phyloP scores from a whole-genome alignment of 169 alveolate species.

The Pseudocohnilembus persalinus region DNA sequence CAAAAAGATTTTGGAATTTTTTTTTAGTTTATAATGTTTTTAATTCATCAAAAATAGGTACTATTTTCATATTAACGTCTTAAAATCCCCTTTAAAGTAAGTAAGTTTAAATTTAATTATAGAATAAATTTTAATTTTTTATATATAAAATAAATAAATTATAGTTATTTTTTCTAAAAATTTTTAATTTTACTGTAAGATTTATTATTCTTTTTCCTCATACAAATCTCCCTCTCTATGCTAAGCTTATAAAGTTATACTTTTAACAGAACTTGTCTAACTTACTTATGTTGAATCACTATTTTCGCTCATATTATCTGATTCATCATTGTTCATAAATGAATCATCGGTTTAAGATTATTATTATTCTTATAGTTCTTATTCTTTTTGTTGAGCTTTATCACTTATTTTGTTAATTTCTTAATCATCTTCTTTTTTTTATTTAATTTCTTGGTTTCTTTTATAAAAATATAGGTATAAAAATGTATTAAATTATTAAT shows the following conservation, averaged over 20 bases:
- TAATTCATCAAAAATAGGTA: constrained; percentile 44
- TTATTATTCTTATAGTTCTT: constrained; percentile 13
- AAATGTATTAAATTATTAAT: too few species aligned
- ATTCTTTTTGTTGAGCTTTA: constrained; percentile 8
- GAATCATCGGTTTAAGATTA: constrained; percentile 22
- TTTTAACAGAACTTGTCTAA: background rate
- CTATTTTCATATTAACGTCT: constrained; percentile 29
- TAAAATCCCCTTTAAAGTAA: constrained; percentile 28
- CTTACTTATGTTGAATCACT: background rate
- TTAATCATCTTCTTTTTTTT: constrained; percentile 30
- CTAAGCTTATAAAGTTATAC: background rate
- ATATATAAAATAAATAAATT: background rate
- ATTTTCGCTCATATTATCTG: too few species aligned
- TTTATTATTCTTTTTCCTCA: background rate
- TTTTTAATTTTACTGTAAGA: background rate
- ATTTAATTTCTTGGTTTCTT: constrained; percentile 27
- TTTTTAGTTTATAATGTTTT: constrained; percentile 19
- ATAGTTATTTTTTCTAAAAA: constrained; percentile 5
- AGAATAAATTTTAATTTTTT: constrained; percentile 18
- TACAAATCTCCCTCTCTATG: constrained; percentile 1
- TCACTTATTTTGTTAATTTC: constrained; percentile 30
- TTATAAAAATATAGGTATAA: too few species aligned
- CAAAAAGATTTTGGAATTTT: constrained; percentile 37
- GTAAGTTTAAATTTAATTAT: too few species aligned
- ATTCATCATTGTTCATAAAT: too few species aligned